These are phyloP conservation scores for Leccinum pellstonianum DNA, from an alignment of 768 basidiomycete species.

Conservation along the genomic window DNA sequence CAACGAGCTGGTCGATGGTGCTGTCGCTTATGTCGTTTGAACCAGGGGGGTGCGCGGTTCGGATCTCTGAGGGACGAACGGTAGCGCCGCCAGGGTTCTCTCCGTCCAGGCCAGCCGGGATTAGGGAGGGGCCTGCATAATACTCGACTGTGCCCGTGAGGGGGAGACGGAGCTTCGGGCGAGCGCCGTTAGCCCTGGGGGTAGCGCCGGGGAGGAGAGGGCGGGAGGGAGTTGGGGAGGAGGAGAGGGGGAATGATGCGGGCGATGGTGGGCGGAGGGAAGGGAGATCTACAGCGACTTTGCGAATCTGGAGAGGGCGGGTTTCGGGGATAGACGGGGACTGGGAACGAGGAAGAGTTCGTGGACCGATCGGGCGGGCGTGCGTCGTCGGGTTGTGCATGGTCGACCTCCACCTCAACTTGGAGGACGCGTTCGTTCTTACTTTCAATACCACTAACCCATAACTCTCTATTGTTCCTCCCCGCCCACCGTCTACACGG, in stretches of 20 bases:
- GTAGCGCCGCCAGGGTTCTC: slow-evolving; percentile 42
- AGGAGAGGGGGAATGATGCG: slow-evolving; percentile 27
- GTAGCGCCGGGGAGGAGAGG: slow-evolving; percentile 33
- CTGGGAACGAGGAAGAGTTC: slow-evolving; percentile 40
- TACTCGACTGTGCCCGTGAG: slow-evolving; percentile 29
- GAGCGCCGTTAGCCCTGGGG: slow-evolving; percentile 24
- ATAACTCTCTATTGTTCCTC: not conserved
- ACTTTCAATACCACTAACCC: not conserved
- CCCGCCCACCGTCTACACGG: slow-evolving; percentile 12
- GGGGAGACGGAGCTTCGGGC: slow-evolving; percentile 38
- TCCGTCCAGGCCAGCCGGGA: slow-evolving; percentile 34
- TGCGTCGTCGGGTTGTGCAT: slow-evolving; percentile 26
- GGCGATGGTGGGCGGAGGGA: slow-evolving; percentile 31
- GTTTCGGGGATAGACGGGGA: slow-evolving; percentile 41
- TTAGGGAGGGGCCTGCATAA: slow-evolving; percentile 32
- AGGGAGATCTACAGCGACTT: slow-evolving; percentile 28
- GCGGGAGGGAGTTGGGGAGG: slow-evolving; percentile 34
- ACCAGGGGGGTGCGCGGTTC: slow-evolving; percentile 32
- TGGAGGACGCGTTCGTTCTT: slow-evolving; percentile 6
- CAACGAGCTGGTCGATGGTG: slow-evolving; percentile 39
- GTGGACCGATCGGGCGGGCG: slow-evolving; percentile 52
- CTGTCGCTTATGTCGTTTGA: slow-evolving; percentile 28
- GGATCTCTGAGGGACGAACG: slow-evolving; percentile 39
- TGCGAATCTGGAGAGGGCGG: slow-evolving; percentile 44
- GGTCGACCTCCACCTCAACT: slow-evolving; percentile 14